Percentiles rank a stretch among this genome's conserved stretches.
Conservation (phyloP, 78 protist species). For the Dictyostelium capitatum region DNA sequence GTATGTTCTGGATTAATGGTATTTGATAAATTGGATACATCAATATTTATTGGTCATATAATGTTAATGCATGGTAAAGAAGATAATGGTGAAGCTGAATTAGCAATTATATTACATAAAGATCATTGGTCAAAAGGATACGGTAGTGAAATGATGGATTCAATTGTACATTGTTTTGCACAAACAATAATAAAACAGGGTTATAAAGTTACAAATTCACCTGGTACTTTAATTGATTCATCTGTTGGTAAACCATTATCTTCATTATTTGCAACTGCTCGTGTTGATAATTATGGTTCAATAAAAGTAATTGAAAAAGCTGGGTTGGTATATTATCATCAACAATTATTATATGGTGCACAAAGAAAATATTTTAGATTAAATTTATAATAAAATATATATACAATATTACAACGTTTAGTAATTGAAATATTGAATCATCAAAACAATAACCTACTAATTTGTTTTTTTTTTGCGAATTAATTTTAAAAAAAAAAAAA, state of each 20-base stretch:
- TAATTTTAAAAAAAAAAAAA: no score
- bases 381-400: background rate
- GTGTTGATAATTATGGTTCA: conserved; percentile 19
- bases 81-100: background rate
- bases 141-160: background rate
- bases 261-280: background rate
- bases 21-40: background rate
- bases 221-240: background rate
- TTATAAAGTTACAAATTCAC: background rate
- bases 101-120: background rate
- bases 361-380: conserved; percentile 6
- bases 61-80: conserved; percentile 22
- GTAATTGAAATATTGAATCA: no score
- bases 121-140: background rate
- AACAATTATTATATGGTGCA: background rate
- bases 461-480: no score
- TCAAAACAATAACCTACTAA: no score
- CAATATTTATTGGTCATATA: background rate
- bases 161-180: background rate
- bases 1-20: conserved; percentile 13
- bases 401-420: no score
- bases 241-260: conserved; percentile 5
- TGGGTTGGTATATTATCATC: conserved; percentile 4
- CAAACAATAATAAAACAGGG: background rate
- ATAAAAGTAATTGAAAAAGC: background rate